Evolutionary conservation across 2,329 filamentous ascomycete genomes (phyloP).

Genomic region (Claviceps maximensis): DNA sequence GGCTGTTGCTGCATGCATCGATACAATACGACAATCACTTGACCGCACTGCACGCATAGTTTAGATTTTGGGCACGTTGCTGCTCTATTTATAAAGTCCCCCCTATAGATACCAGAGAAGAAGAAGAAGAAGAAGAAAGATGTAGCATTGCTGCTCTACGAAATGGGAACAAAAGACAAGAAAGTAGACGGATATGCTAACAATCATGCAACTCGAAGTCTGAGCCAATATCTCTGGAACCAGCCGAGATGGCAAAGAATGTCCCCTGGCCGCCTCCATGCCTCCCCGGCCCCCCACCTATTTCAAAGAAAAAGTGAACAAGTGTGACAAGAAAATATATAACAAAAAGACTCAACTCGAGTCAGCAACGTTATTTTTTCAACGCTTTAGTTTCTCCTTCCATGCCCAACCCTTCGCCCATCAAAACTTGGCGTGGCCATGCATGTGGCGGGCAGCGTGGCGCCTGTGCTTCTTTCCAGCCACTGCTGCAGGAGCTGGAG

Average conservation of each 20-base stretch:
- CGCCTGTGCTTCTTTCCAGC: slow-evolving; percentile 13
- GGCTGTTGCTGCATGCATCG: not conserved
- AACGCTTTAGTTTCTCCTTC: slow-evolving; percentile 3
- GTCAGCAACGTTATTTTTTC: slow-evolving; percentile 11
- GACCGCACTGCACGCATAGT: too few species aligned
- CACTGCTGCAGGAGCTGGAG: slow-evolving; percentile 4
- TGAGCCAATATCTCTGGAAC: slow-evolving; percentile 19
- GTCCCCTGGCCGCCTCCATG: not conserved
- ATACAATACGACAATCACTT: too few species aligned
- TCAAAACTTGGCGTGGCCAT: slow-evolving; percentile 21
- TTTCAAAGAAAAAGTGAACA: slow-evolving; percentile 6
- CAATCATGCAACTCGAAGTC: slow-evolving; percentile 19
- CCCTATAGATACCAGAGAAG: slow-evolving; percentile 20
- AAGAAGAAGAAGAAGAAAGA: slow-evolving; percentile 8
- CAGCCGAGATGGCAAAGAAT: slow-evolving; percentile 21
- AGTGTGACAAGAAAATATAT: not conserved
- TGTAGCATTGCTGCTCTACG: slow-evolving; percentile 20
- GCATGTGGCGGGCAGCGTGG: slow-evolving; percentile 25
- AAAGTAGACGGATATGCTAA: slow-evolving; percentile 20
- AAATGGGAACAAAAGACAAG: slow-evolving; percentile 6
- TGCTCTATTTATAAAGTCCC: slow-evolving; percentile 10
- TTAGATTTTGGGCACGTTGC: slow-evolving; percentile 5
- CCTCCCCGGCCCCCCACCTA: too few species aligned
- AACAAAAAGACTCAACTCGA: slow-evolving; percentile 1
- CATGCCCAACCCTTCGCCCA: slow-evolving; percentile 4